These are phyloP conservation scores for Phialophora verrucosa DNA, from an alignment of 2,329 filamentous ascomycete species.

Conservation along the genomic window DNA sequence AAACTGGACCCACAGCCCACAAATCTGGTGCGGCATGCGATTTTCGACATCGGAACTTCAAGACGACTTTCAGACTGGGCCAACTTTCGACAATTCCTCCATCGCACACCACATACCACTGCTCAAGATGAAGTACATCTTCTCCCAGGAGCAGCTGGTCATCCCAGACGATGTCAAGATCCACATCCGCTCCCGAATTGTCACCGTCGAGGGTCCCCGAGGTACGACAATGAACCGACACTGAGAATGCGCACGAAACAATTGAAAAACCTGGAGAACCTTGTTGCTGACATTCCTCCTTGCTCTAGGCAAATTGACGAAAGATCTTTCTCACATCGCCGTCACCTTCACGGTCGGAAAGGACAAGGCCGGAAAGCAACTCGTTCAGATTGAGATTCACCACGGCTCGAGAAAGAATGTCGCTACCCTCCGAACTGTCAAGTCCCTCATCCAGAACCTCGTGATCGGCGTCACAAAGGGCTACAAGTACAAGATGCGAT, in stretches of 20 bases:
- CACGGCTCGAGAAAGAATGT: slow-evolving; percentile 98
- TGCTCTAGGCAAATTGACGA: slow-evolving; percentile 81
- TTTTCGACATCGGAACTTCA: slow-evolving; percentile 10
- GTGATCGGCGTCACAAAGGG: slow-evolving; percentile 98
- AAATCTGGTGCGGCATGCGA: not conserved
- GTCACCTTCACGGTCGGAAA: slow-evolving; percentile 93
- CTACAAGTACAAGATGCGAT: slow-evolving; percentile 99
- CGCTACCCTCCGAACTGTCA: slow-evolving; percentile 96
- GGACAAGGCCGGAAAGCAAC: slow-evolving; percentile 54
- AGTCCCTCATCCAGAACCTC: slow-evolving; percentile 98
- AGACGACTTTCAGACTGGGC: not conserved
- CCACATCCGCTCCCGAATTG: slow-evolving; percentile 92
- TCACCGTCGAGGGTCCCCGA: slow-evolving; percentile 96
- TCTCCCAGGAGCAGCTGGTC: slow-evolving; percentile 92
- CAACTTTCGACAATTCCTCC: slow-evolving; percentile 9
- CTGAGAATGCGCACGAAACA: not conserved
- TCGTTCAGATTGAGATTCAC: slow-evolving; percentile 97
- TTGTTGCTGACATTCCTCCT: slow-evolving; percentile 23
- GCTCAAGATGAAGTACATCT: slow-evolving; percentile 99
- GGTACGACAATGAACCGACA: slow-evolving; percentile 58
- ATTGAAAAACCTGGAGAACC: not conserved
- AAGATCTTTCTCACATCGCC: slow-evolving; percentile 94
- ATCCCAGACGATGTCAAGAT: slow-evolving; percentile 99
- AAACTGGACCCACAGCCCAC: slow-evolving; percentile 1
- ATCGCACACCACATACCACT: slow-evolving; percentile 44